Base-by-base conservation (phyloP, 441 rosid genomes). In the Pelargonium fulgidum region DNA sequence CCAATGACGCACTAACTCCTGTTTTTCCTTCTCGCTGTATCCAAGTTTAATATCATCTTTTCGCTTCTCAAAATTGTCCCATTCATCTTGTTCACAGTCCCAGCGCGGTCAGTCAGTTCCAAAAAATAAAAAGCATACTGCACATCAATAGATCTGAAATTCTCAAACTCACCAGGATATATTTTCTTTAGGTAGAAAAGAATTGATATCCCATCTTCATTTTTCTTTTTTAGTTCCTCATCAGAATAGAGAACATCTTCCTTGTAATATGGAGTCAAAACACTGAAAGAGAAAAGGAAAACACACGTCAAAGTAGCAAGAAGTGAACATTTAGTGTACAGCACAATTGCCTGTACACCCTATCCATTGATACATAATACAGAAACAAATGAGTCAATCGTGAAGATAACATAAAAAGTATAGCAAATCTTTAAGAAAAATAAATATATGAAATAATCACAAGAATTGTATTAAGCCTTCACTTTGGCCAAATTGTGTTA, bases 221-320 rank as follows among this genome's bases (percentile, higher is more conserved):
- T 95, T 81, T 92, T 91, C 81, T 74, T 76, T 48, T 86, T 70
- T 77, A 92, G 93, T 10, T 95, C 98, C 0, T 90, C 98, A 11
- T 79, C 84, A 39, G 99, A 95, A 77, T 92, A 92, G 3, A 95
- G 86, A 75, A 95, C 98, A 72, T 88, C 92, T 83, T 92, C 99
- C 75, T 81, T 92, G 83, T 83, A 89, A 64, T 88, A 95, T 22
- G 98, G 99, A 71, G 99, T 95, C 88, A 95, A 85, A 74, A 95
- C 97, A 80, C 99, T 95, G 70, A 70, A 73, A 45, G 19, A 24
- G 1, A 36, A 36, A 36, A 41, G 66, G 67, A 65, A 42, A 48
- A 12, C 56, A 50, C 7, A 6, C 3, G 3, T 45, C 52, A 45
- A 4, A 45, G n/a, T 14, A 45, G 13, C 13, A 45, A 45, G 13